Evolutionary conservation across 768 basidiomycete species (phyloP), one percentile per base, ranked within the genome.

Genomic region (Lactarius tabidus): DNA sequence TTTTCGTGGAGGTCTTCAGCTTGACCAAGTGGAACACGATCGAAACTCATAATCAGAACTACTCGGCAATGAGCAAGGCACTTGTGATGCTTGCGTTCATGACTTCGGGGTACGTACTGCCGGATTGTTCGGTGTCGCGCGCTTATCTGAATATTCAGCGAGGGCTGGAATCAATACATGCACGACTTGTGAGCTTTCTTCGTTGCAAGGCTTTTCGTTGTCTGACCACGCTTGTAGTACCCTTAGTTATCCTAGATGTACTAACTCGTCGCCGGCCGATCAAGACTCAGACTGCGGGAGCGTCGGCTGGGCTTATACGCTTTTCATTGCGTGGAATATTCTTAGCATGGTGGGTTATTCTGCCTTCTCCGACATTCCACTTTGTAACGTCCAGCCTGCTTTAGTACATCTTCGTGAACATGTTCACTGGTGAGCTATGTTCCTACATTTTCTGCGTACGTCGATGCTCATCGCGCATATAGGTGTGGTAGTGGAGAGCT

Each of bases 111-210:
- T 95, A 74, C 69, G 85, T 78, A 18, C 35, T 23, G 28, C 23
- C 3, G 9, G 29, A n/a, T 29, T 36, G 9, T 15, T n/a, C 29
- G 28, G 31, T 52, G 39, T 48, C 18, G 18, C 5, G 8, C 53
- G 45, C 56, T 28, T 64, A 18, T 51, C 6, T 14, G 28, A 43
- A 29, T 14, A 15, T 45, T 8, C 68, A 95, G 95, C 10, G 95
- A 98, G 75, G 93, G 88, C 0, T 98, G 96, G 96, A 98, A 98
- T 73, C 86, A 89, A 70, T 97, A 89, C 74, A 98, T 98, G 96
- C 95, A 98, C 73, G 92, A 98, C 76, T 96, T 86, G 92, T 95
- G 74, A 72, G 89, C 35, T 33, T 18, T 20, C 23, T 26, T 51
- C 2, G 45, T 41, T 17, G 31, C 28, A 39, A 4, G 15, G 1